Evolutionary conservation across 179 eudicot genomes (phyloP).

Genomic region (Spergularia azorica): DNA sequence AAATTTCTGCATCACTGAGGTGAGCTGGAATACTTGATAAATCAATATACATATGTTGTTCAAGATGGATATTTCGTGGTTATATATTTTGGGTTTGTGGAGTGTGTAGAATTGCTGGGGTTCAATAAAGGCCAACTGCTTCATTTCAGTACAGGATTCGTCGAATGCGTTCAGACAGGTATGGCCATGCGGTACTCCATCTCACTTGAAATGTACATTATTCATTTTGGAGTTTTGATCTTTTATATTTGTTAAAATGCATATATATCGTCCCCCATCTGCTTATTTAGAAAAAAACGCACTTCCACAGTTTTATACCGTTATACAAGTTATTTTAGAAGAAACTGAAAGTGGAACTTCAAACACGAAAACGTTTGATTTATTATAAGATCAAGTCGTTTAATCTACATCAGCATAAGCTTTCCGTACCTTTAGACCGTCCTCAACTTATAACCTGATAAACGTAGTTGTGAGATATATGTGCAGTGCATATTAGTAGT

Average conservation of each 20-base stretch:
- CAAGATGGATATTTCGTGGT: neutral
- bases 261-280: too few relatives aligned
- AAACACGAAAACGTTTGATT: too few relatives aligned
- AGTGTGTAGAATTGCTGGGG: slow-evolving; percentile 8
- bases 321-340: too few relatives aligned
- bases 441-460: too few relatives aligned
- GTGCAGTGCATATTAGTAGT: too few relatives aligned
- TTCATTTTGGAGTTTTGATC: neutral
- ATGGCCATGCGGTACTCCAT: neutral
- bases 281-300: too few relatives aligned
- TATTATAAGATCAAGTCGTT: too few relatives aligned
- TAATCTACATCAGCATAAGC: too few relatives aligned
- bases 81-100: slow-evolving; percentile 1
- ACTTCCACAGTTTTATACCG: too few relatives aligned
- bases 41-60: neutral
- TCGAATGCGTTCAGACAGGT: neutral
- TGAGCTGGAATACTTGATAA: neutral
- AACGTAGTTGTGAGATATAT: too few relatives aligned
- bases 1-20: neutral
- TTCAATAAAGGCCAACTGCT: neutral
- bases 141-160: neutral
- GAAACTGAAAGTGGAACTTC: too few relatives aligned
- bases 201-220: neutral
- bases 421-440: too few relatives aligned
- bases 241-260: neutral